Percentiles rank a stretch among this genome's conserved stretches.
phyloP scores from a whole-genome alignment of 192 early-diverging fungal species.

The Rhizoclosmatium sp. region DNA sequence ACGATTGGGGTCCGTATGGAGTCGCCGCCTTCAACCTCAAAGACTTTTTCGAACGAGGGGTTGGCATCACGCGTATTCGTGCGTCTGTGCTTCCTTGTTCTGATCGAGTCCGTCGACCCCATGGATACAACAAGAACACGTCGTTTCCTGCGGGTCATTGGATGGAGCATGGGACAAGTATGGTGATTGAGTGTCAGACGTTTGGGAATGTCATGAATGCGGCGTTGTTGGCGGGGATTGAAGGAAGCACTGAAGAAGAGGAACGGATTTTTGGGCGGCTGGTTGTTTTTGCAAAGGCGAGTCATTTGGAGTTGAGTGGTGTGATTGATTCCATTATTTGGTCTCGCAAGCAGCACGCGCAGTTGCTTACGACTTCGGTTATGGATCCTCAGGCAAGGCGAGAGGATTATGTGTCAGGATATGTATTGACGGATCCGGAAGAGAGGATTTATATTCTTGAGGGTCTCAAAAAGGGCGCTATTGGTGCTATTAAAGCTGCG shows the following conservation, averaged over 20 bases:
- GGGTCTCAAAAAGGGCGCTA: constrained; percentile 1
- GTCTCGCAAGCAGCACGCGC: not conserved
- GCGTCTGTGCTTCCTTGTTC: constrained; percentile 10
- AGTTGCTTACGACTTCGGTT: not conserved
- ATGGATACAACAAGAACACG: not conserved
- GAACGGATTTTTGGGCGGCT: constrained; percentile 7
- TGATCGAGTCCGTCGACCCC: not conserved
- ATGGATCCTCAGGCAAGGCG: not conserved
- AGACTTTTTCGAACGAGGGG: not conserved
- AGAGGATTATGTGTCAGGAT: constrained; percentile 8
- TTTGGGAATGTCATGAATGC: not conserved
- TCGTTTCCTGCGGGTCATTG: not conserved
- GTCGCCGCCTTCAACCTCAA: constrained; percentile 10
- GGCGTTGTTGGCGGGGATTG: not conserved
- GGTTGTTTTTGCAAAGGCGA: constrained; percentile 13
- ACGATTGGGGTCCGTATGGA: not conserved
- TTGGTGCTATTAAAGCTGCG: not conserved
- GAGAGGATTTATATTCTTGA: constrained; percentile 16
- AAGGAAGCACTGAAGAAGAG: not conserved
- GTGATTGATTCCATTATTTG: not conserved
- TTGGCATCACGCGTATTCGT: not conserved
- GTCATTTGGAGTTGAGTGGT: not conserved
- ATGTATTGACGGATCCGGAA: not conserved
- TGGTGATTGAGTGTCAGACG: constrained; percentile 24
- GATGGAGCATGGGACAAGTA: constrained; percentile 15